Conservation (phyloP, 352 stramenopile genomes). For the Phytophthora citricola region DNA sequence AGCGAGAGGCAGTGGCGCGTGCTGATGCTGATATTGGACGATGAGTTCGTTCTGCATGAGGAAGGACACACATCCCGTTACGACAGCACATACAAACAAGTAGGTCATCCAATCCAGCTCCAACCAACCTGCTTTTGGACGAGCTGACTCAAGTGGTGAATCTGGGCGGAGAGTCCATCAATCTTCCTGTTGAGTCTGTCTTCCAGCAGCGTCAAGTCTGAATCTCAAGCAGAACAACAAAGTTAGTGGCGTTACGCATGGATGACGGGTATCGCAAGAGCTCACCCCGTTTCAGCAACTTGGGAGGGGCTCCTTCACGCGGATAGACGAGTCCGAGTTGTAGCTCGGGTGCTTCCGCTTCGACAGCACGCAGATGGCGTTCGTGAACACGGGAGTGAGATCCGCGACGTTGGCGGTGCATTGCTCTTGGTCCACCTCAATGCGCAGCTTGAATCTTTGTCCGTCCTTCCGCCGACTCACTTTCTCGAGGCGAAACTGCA, state of each 20-base stretch:
- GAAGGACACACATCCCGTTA: constrained; percentile 5
- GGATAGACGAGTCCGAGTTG: constrained; percentile 50
- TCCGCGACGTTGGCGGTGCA: constrained; percentile 83
- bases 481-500: constrained; percentile 88
- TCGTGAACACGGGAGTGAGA: constrained; percentile 83
- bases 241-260: not conserved
- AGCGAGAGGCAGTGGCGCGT: constrained; percentile 40
- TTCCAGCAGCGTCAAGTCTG: constrained; percentile 69
- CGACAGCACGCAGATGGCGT: constrained; percentile 87
- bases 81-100: not conserved
- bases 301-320: constrained; percentile 61
- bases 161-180: constrained; percentile 55
- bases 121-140: constrained; percentile 59
- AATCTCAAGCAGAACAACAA: constrained; percentile 16
- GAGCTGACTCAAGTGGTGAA: constrained; percentile 63
- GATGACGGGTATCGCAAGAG: not conserved
- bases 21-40: constrained; percentile 34
- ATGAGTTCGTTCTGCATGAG: constrained; percentile 54
- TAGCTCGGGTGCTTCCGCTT: constrained; percentile 82
- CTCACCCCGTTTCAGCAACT: constrained; percentile 70
- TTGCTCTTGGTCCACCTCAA: constrained; percentile 87
- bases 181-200: constrained; percentile 67
- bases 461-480: constrained; percentile 86
- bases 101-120: not conserved
- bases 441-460: constrained; percentile 85